Evolutionary conservation across 495 filamentous ascomycete species (phyloP).

Genomic region (Parachaetomium inaequale): DNA sequence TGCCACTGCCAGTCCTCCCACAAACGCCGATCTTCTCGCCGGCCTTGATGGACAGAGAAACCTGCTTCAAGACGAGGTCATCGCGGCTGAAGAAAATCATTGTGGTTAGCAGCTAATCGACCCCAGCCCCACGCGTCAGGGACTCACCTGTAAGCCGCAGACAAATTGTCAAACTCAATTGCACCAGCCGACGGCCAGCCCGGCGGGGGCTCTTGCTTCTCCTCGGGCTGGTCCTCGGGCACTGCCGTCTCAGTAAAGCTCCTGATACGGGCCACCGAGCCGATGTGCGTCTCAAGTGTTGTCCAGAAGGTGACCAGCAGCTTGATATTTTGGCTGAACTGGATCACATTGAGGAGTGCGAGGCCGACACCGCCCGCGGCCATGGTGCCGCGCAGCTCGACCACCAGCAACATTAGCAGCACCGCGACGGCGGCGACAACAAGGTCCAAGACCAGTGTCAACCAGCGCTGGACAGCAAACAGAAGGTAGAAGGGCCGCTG

Average conservation of each 20-base stretch:
- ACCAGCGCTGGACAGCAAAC: conserved; percentile 45
- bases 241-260: conserved; percentile 40
- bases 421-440: conserved; percentile 42
- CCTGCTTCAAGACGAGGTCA: conserved; percentile 32
- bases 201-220: conserved; percentile 22
- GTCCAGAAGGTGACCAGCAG: conserved; percentile 45
- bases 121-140: conserved; percentile 1
- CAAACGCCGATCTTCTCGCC: conserved; percentile 41
- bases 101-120: not conserved
- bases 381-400: conserved; percentile 33
- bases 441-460: conserved; percentile 44
- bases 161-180: conserved; percentile 39
- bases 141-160: conserved; percentile 31
- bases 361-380: conserved; percentile 35
- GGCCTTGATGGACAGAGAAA: conserved; percentile 35
- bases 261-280: conserved; percentile 47
- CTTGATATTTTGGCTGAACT: conserved; percentile 35
- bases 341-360: conserved; percentile 32
- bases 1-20: conserved; percentile 41
- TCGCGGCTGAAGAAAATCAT: not conserved
- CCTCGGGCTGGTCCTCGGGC: conserved; percentile 32
- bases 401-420: conserved; percentile 45
- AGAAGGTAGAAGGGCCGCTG: conserved; percentile 47
- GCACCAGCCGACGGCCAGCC: conserved; percentile 38
- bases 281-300: conserved; percentile 51